Base-by-base conservation (phyloP, 2,329 filamentous ascomycete genomes). In the Tolypocladium tropicale region DNA sequence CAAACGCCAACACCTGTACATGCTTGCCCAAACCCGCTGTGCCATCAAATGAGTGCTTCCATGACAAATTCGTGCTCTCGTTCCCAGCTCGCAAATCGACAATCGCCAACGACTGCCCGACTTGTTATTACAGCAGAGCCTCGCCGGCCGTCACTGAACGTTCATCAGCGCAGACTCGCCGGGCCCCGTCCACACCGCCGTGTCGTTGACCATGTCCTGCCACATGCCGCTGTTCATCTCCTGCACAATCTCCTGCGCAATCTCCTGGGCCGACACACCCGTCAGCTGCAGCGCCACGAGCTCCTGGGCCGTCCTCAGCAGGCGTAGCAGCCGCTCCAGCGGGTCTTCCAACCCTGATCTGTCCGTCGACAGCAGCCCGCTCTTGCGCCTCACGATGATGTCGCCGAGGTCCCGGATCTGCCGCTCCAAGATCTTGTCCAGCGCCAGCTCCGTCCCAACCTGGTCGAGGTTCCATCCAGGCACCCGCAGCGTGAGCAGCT, bases 381-480 rank as follows among this genome's bases (percentile, higher is more conserved):
- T 58, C 53, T 62, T 64, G 11, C 70, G 67, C 32, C 65, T 65
- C 32, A 58, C 55, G 18, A 72, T 65, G 16, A 72, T 59, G 2
- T 67, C 55, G 0, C 58, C 59, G 2, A 72, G 57, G 43, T 71
- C 66, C 7, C 60, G 56, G n/a, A 69, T 63, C 56, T 71, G 67
- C 48, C 59, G 57, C 46, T 60, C 60, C n/a, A 68, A 54, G 36
- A 65, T 60, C 53, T 63, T 55, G 28, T 59, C 58, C 23, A 74
- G 63, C 25, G 59, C 62, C 14, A 78, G 64, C 57, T 76, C 71
- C 25, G 63, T 58, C 6, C 70, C 65, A 25, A 74, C 70, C 1
- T 65, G 61, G 2, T 61, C 61, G 4, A 72, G 63, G 53, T 79
- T 72, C 78, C 77, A 80, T 0, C 77, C 77, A 0, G 76, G 74